These are phyloP conservation scores for Blastobotrys illinoisensis DNA, from an alignment of 1,139 yeast genomes.

Conservation along the genomic window DNA sequence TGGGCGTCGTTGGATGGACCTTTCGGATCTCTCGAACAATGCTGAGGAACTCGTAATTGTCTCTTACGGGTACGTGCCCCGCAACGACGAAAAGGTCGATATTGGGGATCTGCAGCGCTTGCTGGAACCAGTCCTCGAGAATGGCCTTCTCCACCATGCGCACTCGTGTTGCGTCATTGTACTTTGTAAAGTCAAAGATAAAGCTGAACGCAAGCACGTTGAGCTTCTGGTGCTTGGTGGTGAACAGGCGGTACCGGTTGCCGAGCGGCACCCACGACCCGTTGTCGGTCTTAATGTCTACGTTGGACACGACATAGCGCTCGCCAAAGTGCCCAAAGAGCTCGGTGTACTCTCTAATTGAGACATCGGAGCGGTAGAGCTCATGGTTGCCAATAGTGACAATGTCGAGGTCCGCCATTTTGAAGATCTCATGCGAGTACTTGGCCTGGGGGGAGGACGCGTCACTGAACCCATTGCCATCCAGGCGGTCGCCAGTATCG, in stretches of 20 bases:
- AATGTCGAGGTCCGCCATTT: constrained; percentile 65
- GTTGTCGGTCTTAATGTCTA: constrained; percentile 51
- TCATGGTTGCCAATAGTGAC: constrained; percentile 92
- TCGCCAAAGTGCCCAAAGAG: constrained; percentile 58
- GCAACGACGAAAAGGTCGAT: constrained; percentile 65
- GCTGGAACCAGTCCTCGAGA: constrained; percentile 57
- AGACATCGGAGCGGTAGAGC: constrained; percentile 64
- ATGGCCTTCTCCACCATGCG: constrained; percentile 56
- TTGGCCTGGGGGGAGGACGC: constrained; percentile 68
- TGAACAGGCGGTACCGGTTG: constrained; percentile 55
- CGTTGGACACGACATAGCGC: constrained; percentile 73
- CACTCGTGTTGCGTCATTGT: constrained; percentile 58
- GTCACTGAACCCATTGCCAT: constrained; percentile 88
- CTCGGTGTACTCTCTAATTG: constrained; percentile 58
- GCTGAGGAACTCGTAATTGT: constrained; percentile 53
- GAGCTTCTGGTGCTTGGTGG: constrained; percentile 49
- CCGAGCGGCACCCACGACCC: constrained; percentile 62
- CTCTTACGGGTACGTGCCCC: constrained; percentile 78
- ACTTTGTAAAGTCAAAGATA: constrained; percentile 66
- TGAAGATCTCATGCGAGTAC: constrained; percentile 57
- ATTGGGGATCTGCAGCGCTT: constrained; percentile 42
- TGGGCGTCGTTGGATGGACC: constrained; percentile 54
- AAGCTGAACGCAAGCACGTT: constrained; percentile 71
- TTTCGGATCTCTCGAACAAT: constrained; percentile 46
- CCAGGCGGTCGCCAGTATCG: constrained; percentile 92